These are phyloP conservation scores for Triangularia setosa DNA, from an alignment of 2,329 filamentous ascomycete species.

Conservation along the genomic window DNA sequence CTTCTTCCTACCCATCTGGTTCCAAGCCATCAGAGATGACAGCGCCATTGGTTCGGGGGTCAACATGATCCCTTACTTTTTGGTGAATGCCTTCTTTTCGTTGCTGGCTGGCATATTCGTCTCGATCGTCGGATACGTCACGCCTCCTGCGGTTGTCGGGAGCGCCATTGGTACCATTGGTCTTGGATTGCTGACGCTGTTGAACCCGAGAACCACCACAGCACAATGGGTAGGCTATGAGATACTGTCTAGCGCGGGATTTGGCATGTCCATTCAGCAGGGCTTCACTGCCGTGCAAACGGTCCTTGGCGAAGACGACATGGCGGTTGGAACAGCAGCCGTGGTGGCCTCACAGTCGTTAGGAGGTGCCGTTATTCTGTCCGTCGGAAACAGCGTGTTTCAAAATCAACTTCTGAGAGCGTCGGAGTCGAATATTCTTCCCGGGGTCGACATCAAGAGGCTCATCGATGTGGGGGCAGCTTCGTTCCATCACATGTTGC, in stretches of 20 bases:
- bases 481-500: constrained; percentile 20
- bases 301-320: constrained; percentile 35
- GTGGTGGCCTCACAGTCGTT: constrained; percentile 42
- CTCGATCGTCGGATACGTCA: constrained; percentile 22
- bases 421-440: constrained; percentile 7
- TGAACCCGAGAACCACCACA: constrained; percentile 31
- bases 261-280: constrained; percentile 39
- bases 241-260: constrained; percentile 34
- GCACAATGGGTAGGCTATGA: constrained; percentile 35
- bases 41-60: constrained; percentile 25
- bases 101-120: constrained; percentile 21
- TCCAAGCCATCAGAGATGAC: constrained; percentile 33
- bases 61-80: constrained; percentile 26
- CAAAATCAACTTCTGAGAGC: constrained; percentile 32
- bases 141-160: constrained; percentile 25
- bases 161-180: constrained; percentile 34
- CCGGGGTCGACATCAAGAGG: constrained; percentile 22
- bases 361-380: constrained; percentile 45
- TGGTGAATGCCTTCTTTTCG: constrained; percentile 22
- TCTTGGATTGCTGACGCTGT: constrained; percentile 35
- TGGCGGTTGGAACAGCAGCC: constrained; percentile 40
- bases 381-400: constrained; percentile 42
- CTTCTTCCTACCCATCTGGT: constrained; percentile 45
- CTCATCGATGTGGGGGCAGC: constrained; percentile 22
- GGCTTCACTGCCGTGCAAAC: constrained; percentile 39